A percentile compares a stretch with the other conserved stretches of the same genome.
phyloP scores from a whole-genome alignment of 2,329 filamentous ascomycete species.

The Aspergillus aculeatus region DNA sequence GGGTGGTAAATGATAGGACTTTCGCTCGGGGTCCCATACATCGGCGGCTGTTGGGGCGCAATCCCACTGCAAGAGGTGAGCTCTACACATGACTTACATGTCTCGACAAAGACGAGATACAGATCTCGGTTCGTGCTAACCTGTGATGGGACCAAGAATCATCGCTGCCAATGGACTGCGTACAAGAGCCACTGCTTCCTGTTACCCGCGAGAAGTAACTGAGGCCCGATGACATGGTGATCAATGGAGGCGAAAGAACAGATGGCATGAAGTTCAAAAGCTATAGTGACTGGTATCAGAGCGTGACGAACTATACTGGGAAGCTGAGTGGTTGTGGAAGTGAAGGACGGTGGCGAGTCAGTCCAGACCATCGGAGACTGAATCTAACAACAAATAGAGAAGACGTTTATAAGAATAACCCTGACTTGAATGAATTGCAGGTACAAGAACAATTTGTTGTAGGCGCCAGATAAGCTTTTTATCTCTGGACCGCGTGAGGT shows the following conservation, averaged over 20 bases:
- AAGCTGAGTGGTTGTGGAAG: neutral
- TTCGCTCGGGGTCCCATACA: constrained; percentile 30
- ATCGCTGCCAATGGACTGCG: constrained; percentile 30
- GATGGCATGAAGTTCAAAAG: constrained; percentile 31
- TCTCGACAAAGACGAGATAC: neutral
- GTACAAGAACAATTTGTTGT: neutral
- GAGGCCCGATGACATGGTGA: constrained; percentile 32
- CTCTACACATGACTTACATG: constrained; percentile 7
- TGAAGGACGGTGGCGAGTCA: neutral
- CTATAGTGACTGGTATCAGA: constrained; percentile 11
- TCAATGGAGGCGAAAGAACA: constrained; percentile 27
- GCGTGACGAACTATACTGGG: constrained; percentile 4
- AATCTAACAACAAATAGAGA: constrained; percentile 5
- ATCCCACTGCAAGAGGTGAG: constrained; percentile 29
- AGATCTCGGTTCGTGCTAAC: constrained; percentile 30
- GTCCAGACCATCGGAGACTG: constrained; percentile 4
- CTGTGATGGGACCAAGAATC: constrained; percentile 36
- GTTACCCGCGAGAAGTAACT: constrained; percentile 32
- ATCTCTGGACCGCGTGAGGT: constrained; percentile 15
- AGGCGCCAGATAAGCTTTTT: constrained; percentile 20
- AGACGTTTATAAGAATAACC: constrained; percentile 8
- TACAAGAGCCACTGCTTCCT: constrained; percentile 29
- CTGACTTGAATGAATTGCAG: neutral
- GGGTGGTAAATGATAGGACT: constrained; percentile 36
- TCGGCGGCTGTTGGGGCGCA: constrained; percentile 30